Evolutionary conservation across 148 eudicot species (phyloP).

Genomic region (Gaultheria prostrata): DNA sequence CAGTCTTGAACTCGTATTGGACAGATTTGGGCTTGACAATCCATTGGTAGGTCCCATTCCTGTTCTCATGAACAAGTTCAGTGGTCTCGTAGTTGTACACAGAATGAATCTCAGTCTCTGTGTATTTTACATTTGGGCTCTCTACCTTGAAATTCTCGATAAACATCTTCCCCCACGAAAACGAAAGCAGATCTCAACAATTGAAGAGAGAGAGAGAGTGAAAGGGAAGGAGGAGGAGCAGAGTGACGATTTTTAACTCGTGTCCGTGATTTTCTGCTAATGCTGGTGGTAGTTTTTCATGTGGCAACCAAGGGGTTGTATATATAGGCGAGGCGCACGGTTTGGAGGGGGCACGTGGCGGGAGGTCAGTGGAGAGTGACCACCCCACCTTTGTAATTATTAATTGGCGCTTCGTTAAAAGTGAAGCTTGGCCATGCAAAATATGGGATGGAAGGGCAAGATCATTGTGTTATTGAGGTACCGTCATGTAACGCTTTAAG

Average conservation of each 20-base stretch:
- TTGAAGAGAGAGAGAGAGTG: background rate
- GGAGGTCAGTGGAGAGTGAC: slow-evolving; percentile 13
- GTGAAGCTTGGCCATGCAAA: slow-evolving; percentile 14
- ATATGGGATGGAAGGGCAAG: background rate
- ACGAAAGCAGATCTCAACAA: background rate
- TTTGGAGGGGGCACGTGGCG: slow-evolving; percentile 9
- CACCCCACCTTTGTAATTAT: background rate
- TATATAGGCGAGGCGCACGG: slow-evolving; percentile 20
- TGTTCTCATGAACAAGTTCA: slow-evolving; percentile 85
- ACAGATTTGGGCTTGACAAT: slow-evolving; percentile 84
- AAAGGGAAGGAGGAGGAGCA: background rate
- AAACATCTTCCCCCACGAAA: slow-evolving; percentile 48
- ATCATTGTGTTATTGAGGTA: too few species aligned
- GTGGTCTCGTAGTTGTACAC: slow-evolving; percentile 80
- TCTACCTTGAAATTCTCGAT: slow-evolving; percentile 89
- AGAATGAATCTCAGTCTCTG: slow-evolving; percentile 74
- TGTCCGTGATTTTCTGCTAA: background rate
- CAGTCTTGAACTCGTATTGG: slow-evolving; percentile 80
- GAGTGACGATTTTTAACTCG: background rate
- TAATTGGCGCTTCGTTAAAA: background rate
- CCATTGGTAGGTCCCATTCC: slow-evolving; percentile 82
- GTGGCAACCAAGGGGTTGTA: background rate
- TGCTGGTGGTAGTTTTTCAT: background rate
- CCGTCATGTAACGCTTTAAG: too few species aligned
- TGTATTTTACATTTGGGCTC: slow-evolving; percentile 81